Evolutionary conservation across 768 basidiomycete species (phyloP).

Genomic region (Lactarius psammicola): DNA sequence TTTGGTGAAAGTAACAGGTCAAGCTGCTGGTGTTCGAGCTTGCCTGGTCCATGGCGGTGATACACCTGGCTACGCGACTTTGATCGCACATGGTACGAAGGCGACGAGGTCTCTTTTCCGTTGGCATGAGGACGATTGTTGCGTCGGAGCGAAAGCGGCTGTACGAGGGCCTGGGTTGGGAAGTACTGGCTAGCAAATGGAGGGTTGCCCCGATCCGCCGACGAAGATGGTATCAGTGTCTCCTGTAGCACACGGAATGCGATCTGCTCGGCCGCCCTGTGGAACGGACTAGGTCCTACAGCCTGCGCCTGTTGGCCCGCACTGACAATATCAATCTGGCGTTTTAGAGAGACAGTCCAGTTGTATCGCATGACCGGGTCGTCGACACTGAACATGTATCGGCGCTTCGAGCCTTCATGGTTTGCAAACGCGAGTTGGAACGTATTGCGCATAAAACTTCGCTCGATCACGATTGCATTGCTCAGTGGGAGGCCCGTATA

Average conservation of each 20-base stretch:
- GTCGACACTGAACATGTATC: slow-evolving; percentile 94
- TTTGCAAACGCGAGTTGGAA: slow-evolving; percentile 88
- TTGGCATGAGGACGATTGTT: slow-evolving; percentile 19
- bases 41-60: slow-evolving; percentile 60
- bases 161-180: slow-evolving; percentile 29
- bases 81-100: slow-evolving; percentile 55
- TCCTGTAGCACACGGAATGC: slow-evolving; percentile 85
- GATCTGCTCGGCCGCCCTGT: slow-evolving; percentile 68
- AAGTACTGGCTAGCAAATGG: slow-evolving; percentile 39
- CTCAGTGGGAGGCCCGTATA: slow-evolving; percentile 83
- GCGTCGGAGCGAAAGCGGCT: slow-evolving; percentile 33
- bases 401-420: slow-evolving; percentile 63
- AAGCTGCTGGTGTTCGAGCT: slow-evolving; percentile 58
- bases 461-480: slow-evolving; percentile 75
- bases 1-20: slow-evolving; percentile 21
- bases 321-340: slow-evolving; percentile 55
- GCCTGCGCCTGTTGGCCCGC: slow-evolving; percentile 34
- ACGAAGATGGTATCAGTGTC: slow-evolving; percentile 55
- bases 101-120: slow-evolving; percentile 19
- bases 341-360: slow-evolving; percentile 68
- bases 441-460: slow-evolving; percentile 95
- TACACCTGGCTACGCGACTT: slow-evolving; percentile 73
- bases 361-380: slow-evolving; percentile 73
- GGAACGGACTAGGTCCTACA: slow-evolving; percentile 43
- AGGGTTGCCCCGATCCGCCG: slow-evolving; percentile 8